Conservation (phyloP, 2,329 filamentous ascomycete genomes). For the Sarocladium brachiariae region DNA sequence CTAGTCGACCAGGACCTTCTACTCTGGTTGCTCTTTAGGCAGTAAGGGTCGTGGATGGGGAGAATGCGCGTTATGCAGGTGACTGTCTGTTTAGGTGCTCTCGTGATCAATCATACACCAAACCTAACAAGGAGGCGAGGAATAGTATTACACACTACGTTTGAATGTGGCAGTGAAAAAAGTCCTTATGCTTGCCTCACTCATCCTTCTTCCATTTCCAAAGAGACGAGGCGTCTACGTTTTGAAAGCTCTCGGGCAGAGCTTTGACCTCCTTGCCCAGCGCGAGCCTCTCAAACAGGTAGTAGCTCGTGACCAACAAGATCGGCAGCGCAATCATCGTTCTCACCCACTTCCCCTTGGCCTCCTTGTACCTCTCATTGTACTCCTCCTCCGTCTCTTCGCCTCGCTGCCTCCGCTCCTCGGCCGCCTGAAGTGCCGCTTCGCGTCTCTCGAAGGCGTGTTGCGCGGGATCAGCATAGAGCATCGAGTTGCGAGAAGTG, state of each 20-base stretch:
- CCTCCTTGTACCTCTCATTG: constrained; percentile 34
- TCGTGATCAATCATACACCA: too few species aligned
- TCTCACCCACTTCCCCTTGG: constrained; percentile 37
- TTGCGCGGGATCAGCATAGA: constrained; percentile 11
- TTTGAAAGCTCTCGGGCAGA: not conserved
- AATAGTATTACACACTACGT: too few species aligned
- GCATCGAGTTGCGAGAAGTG: constrained; percentile 2
- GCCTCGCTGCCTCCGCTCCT: constrained; percentile 14
- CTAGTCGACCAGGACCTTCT: too few species aligned
- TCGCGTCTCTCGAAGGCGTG: constrained; percentile 17
- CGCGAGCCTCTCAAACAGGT: constrained; percentile 39
- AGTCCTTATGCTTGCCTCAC: too few species aligned
- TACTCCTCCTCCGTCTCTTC: constrained; percentile 27
- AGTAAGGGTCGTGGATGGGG: too few species aligned
- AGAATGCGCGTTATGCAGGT: too few species aligned
- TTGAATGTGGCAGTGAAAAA: too few species aligned
- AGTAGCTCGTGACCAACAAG: constrained; percentile 47
- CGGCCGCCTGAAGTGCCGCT: constrained; percentile 12
- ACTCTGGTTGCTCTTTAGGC: too few species aligned
- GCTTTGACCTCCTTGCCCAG: constrained; percentile 23
- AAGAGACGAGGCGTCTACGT: not conserved
- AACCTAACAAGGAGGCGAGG: too few species aligned
- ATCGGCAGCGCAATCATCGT: constrained; percentile 48
- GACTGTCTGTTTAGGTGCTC: too few species aligned
- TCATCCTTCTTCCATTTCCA: not conserved